Base-by-base conservation (phyloP, 805 yeast species). In the Suhomyces vadensis region DNA sequence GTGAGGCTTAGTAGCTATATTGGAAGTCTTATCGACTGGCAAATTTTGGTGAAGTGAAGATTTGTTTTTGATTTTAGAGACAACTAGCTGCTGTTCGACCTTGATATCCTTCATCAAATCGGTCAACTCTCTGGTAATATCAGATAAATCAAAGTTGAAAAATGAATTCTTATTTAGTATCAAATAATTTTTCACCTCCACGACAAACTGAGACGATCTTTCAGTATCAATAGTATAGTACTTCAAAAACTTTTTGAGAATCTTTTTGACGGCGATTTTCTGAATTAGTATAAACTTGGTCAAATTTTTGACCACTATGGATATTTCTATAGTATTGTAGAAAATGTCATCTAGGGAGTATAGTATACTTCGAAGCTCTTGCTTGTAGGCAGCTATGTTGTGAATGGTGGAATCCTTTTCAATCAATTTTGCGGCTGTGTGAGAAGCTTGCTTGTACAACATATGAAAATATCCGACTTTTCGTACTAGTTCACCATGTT, bases 201-300 rank as follows among this genome's bases (percentile, higher is more conserved):
- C 31, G 3, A 68, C 52, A 39, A 71, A 61, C 22, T 51, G 49
- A 13, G 55, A 37, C 19, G 63, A 46, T 13, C 53, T 40, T 3
- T 46, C 53, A 25, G 52, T 44, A 46, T 64, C 59, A 4, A 51
- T 54, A 6, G 42, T 14, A 42, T 72, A 70, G 55, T 79, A 71
- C 55, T 79, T 79, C 37, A 69, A 39, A 47, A 77, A 84, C 59
- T 88, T 87, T 65, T 88, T 87, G 55, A 87, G 70, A 39, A 87
- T 74, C 64, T 87, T 87, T 49, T 83, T 73, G 39, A 85, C 72
- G 5, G 82, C 95, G 2, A 88, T 81, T 55, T 83, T 82, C 57
- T 87, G 96, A 6, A 87, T 75, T 17, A 83, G 66, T 11, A 86
- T 78, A 57, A 84, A 87, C 49, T 88, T 73, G n/a, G 87, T 74